phyloP scores from a whole-genome alignment of 768 basidiomycete genomes.

The Gloeopeniophorella convolvens region DNA sequence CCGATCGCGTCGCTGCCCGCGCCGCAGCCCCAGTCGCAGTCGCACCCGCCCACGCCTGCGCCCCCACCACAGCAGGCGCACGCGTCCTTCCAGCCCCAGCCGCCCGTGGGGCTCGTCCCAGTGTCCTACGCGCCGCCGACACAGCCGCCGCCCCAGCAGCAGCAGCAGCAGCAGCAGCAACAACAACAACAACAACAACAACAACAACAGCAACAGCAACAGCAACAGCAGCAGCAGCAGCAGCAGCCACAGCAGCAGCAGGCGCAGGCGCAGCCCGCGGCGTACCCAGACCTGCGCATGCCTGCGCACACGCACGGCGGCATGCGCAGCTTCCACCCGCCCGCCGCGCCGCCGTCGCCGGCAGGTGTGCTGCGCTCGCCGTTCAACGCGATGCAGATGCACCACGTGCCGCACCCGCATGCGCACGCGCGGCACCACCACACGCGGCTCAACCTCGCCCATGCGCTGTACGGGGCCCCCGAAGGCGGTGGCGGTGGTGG shows the following conservation, averaged over 20 bases:
- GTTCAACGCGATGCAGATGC: slow-evolving; percentile 58
- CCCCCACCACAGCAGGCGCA: too few species aligned
- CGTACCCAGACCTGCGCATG: slow-evolving; percentile 22
- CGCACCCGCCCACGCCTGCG: slow-evolving; percentile 2
- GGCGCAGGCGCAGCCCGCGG: slow-evolving; percentile 13
- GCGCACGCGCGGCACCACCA: slow-evolving; percentile 72
- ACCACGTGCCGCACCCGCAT: slow-evolving; percentile 76
- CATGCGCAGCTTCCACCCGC: slow-evolving; percentile 9
- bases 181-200: neutral
- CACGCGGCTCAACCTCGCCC: slow-evolving; percentile 37
- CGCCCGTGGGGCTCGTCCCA: too few species aligned
- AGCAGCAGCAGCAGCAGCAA: neutral
- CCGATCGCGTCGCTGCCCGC: neutral
- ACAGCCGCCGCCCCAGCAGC: neutral
- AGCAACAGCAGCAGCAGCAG: neutral
- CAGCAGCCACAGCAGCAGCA: slow-evolving; percentile 5
- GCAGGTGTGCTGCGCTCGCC: slow-evolving; percentile 46
- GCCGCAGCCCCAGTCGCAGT: neutral
- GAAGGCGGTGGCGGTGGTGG: too few species aligned
- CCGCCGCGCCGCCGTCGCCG: neutral
- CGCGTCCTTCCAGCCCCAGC: too few species aligned
- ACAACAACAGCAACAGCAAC: neutral
- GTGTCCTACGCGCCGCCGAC: slow-evolving; percentile 21
- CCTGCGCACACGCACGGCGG: slow-evolving; percentile 11
- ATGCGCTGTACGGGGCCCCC: slow-evolving; percentile 24